Base-by-base conservation (phyloP, 2,329 filamentous ascomycete species). In the Colletotrichum navitas region DNA sequence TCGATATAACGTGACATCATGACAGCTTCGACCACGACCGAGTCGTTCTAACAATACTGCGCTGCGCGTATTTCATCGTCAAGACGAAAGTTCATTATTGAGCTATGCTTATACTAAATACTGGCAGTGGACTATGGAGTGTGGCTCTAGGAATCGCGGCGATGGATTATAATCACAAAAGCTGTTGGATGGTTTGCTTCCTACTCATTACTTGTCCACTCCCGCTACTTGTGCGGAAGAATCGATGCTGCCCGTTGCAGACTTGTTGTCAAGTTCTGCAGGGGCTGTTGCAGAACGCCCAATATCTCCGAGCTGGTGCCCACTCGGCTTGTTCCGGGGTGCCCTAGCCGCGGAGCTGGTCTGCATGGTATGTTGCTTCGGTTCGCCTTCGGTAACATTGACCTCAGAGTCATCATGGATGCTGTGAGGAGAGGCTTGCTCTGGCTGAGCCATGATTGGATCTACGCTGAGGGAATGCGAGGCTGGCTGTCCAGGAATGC, bases 161-260 rank as follows among this genome's bases (percentile, higher is more conserved):
- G 36, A 49, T 39, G 24, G 47, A 24, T 39, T 26, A 64, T 60
- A 67, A 64, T 64, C 56, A 69, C 32, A 64, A 70, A 54, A 45
- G 41, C 51, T 62, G 41, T 41, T 62, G 26, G 7, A 6, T 26
- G 24, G 49, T 63, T 26, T 36, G 39, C 36, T 29, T 36, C 8
- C 51, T 36, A 16, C 21, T 29, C 12, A 39, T 58, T 26, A 47
- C 39, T 45, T 58, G 16, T 29, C 21, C 18, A 32, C 24, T 34
- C 8, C 61, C 29, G 16, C 34, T 36, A 24, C 36, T 7, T 43
- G 34, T 55, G 49, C 8, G 11, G 49, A 54, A 52, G 36, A 11
- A 34, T 63, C 26, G 11, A 54, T 39, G 7, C 36, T 32, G 2
- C 36, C 49, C 18, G 26, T 41, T 29, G 24, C n/a, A 55, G 49